A percentile compares a stretch with the other conserved stretches of the same genome.
phyloP scores from a whole-genome alignment of 179 eudicot genomes.

The Corrigiola litoralis region DNA sequence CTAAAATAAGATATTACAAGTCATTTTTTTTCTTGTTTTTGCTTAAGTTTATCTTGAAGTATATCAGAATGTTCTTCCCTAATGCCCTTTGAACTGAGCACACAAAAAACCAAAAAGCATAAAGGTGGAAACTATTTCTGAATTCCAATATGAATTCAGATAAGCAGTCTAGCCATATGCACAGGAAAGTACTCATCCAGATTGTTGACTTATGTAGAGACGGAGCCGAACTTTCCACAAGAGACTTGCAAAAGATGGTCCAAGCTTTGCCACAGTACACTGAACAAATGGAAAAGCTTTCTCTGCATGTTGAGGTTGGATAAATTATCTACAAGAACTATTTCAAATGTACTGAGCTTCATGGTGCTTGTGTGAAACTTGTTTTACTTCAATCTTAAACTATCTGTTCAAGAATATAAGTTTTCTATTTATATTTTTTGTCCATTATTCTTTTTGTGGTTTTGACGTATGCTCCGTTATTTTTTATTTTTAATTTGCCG shows the following conservation, averaged over 20 bases:
- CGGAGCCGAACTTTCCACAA: constrained; percentile 80
- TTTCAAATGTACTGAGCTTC: background rate
- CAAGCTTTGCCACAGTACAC: constrained; percentile 95
- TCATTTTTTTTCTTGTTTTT: no score
- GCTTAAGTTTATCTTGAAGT: no score
- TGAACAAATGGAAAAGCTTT: constrained; percentile 82
- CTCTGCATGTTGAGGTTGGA: constrained; percentile 86
- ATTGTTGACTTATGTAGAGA: constrained; percentile 48
- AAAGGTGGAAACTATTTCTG: no score
- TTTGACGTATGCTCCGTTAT: no score
- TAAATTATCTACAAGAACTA: constrained; percentile 1
- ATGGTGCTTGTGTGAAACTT: background rate
- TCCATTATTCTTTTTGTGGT: background rate
- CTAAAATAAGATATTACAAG: no score
- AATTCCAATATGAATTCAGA: background rate
- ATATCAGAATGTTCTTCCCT: no score
- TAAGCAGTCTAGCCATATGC: background rate
- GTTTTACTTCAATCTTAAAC: background rate
- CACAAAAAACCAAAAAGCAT: no score
- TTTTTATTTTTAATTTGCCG: no score
- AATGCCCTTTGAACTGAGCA: no score
- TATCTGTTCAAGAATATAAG: no score
- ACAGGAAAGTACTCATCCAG: constrained; percentile 7
- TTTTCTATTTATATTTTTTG: no score
- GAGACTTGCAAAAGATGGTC: constrained; percentile 96